These are phyloP conservation scores for Karstenula rhodostoma DNA, from an alignment of 2,329 filamentous ascomycete genomes.

Conservation along the genomic window DNA sequence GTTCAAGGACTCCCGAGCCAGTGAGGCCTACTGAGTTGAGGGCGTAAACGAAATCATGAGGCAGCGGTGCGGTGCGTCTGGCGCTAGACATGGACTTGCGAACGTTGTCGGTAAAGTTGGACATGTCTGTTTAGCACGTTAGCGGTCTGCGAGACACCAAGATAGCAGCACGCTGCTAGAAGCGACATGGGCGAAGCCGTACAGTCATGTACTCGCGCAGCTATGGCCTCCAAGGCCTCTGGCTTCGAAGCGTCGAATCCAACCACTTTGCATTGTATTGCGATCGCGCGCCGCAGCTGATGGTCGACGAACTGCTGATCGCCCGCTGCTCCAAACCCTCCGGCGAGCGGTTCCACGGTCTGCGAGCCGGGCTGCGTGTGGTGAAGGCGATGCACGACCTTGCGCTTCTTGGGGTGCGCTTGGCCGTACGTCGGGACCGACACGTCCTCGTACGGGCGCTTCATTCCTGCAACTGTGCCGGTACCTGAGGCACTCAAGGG, in stretches of 20 bases:
- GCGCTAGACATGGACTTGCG: slow-evolving; percentile 65
- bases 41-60: slow-evolving; percentile 66
- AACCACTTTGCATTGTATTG: slow-evolving; percentile 58
- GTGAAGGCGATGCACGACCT: slow-evolving; percentile 42
- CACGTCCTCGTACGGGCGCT: slow-evolving; percentile 38
- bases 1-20: slow-evolving; percentile 49
- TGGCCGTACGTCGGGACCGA: slow-evolving; percentile 30
- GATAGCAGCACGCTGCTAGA: slow-evolving; percentile 10
- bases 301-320: slow-evolving; percentile 62
- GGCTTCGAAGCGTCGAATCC: slow-evolving; percentile 65
- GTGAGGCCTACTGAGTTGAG: slow-evolving; percentile 53
- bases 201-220: slow-evolving; percentile 66
- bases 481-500: slow-evolving; percentile 41
- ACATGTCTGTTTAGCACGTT: slow-evolving; percentile 57
- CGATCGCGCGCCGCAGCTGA: slow-evolving; percentile 64
- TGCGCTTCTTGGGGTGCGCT: slow-evolving; percentile 45
- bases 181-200: slow-evolving; percentile 45
- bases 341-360: slow-evolving; percentile 44
- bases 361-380: slow-evolving; percentile 46
- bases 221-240: slow-evolving; percentile 64
- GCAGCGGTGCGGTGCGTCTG: slow-evolving; percentile 63
- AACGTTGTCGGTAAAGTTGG: slow-evolving; percentile 61
- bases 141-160: slow-evolving; percentile 20
- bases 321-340: slow-evolving; percentile 40
- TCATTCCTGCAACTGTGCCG: slow-evolving; percentile 45